Conservation (phyloP, 352 stramenopile species). For the Pythium aphanidermatum region DNA sequence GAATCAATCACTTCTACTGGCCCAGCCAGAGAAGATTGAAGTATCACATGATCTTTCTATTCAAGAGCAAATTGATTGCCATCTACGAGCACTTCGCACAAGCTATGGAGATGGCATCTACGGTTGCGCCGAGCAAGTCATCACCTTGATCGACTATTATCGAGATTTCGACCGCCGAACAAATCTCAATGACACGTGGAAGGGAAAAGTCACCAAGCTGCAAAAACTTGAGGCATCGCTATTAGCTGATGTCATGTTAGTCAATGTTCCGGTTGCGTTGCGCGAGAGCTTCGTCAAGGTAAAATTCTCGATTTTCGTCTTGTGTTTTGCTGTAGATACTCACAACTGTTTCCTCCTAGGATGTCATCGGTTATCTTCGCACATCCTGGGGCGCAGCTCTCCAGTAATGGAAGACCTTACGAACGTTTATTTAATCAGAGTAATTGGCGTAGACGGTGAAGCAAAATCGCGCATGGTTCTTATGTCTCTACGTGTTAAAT, state of each 20-base stretch:
- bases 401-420: no score
- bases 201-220: slow-evolving; percentile 52
- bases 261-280: slow-evolving; percentile 49
- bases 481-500: not conserved
- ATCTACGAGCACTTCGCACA: slow-evolving; percentile 37
- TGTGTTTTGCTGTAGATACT: no score
- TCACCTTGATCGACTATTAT: slow-evolving; percentile 82
- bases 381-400: slow-evolving; percentile 41
- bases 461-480: not conserved
- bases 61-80: slow-evolving; percentile 13
- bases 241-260: slow-evolving; percentile 51
- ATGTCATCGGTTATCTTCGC: slow-evolving; percentile 45
- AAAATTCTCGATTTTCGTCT: no score
- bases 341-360: no score
- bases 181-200: slow-evolving; percentile 65
- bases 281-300: slow-evolving; percentile 63
- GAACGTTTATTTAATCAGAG: no score
- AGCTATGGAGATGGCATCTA: slow-evolving; percentile 55
- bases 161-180: slow-evolving; percentile 69
- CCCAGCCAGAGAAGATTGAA: no score
- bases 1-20: no score
- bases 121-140: slow-evolving; percentile 66
- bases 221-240: slow-evolving; percentile 74
- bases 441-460: no score
- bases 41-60: no score